A percentile compares a stretch with the other conserved stretches of the same genome.
Conservation (phyloP, 768 basidiomycete species). For the Serendipita vermifera region DNA sequence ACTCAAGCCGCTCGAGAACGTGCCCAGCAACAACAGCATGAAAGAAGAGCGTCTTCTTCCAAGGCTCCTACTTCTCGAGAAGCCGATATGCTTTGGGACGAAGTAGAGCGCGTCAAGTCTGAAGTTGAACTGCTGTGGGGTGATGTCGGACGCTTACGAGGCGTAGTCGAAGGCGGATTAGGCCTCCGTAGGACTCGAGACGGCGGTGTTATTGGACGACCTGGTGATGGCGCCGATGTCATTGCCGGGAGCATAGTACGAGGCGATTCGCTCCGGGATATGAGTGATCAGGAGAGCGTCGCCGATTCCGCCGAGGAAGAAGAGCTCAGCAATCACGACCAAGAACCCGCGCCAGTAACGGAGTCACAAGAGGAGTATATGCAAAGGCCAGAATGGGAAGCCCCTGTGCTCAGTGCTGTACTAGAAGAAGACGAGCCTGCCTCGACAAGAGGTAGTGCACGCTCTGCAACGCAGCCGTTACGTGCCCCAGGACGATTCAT, state of each 20-base stretch:
- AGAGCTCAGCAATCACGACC: background rate
- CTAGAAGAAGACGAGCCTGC: conserved; percentile 12
- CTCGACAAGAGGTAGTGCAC: no score
- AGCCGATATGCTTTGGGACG: conserved; percentile 46
- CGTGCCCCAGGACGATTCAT: conserved; percentile 29
- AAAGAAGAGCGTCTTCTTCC: conserved; percentile 41
- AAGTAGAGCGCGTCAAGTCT: conserved; percentile 51
- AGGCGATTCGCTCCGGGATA: conserved; percentile 1
- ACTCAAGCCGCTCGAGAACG: conserved; percentile 13
- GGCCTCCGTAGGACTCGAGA: no score
- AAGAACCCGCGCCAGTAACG: conserved; percentile 10
- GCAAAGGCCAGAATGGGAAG: background rate
- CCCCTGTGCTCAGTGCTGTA: background rate
- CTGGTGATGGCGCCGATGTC: conserved; percentile 56
- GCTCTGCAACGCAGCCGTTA: conserved; percentile 10
- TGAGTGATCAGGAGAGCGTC: conserved; percentile 19
- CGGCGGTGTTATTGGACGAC: no score
- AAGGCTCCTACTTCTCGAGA: conserved; percentile 48
- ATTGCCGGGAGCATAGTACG: conserved; percentile 31
- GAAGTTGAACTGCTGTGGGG: conserved; percentile 73
- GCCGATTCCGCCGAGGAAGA: conserved; percentile 14
- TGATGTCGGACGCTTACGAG: conserved; percentile 77
- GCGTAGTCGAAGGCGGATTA: conserved; percentile 77
- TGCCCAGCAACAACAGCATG: background rate
- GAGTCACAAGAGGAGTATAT: background rate